Percentiles rank a stretch among this genome's conserved stretches.
Conservation (phyloP, 2,329 filamentous ascomycete species). For the Lachnellula subtilissima region DNA sequence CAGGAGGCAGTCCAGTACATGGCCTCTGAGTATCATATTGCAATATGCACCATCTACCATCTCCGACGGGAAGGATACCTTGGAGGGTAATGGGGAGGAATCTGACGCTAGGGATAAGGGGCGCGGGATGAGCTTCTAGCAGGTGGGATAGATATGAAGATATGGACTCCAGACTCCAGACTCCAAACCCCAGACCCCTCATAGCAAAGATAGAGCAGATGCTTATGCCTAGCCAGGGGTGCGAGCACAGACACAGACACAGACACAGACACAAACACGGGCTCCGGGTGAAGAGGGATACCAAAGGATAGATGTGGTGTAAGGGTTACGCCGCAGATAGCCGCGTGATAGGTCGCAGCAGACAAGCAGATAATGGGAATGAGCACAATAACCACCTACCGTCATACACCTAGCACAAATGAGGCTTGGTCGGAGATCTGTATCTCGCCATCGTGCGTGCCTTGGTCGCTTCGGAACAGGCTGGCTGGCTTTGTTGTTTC, state of each 20-base stretch:
- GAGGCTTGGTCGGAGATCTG: conserved; percentile 12
- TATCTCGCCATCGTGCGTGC: conserved; percentile 16
- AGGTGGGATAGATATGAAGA: not conserved
- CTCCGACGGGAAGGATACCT: not conserved
- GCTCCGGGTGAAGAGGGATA: not conserved
- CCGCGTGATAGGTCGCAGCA: conserved; percentile 10
- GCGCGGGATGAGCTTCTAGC: not conserved
- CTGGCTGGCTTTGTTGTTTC: not conserved
- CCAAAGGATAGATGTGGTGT: conserved; percentile 7
- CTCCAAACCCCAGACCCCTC: too few species aligned
- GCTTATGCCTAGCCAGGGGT: not conserved
- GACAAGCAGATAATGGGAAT: not conserved
- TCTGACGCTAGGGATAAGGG: not conserved
- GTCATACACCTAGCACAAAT: conserved; percentile 3
- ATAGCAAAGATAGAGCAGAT: too few species aligned
- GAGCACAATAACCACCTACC: too few species aligned
- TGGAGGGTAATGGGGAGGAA: not conserved
- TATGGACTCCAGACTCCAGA: not conserved
- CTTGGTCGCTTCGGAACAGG: not conserved
- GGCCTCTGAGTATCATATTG: not conserved
- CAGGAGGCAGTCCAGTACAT: not conserved
- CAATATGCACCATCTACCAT: not conserved
- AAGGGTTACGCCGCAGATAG: conserved; percentile 17
- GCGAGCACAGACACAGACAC: too few species aligned
- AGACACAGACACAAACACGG: too few species aligned